A percentile compares a stretch with the other conserved stretches of the same genome.
These are phyloP conservation scores for Rhazya stricta DNA, from an alignment of 257 asterid species.

Conservation along the genomic window DNA sequence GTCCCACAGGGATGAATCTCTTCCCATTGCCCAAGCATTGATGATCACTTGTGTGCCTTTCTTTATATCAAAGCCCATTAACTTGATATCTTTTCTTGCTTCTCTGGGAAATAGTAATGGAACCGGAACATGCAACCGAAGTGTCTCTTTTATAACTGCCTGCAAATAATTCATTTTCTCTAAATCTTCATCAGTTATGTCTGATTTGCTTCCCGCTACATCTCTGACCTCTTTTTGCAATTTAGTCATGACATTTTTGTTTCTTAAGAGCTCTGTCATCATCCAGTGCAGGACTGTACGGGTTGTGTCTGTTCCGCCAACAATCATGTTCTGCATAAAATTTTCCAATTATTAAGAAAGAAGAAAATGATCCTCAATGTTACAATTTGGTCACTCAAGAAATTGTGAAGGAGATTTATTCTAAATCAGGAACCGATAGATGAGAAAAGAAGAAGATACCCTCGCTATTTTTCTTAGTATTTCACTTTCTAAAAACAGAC, in stretches of 20 bases:
- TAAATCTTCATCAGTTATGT: neutral
- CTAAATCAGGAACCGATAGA: no score
- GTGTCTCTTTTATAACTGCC: neutral
- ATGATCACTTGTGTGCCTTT: neutral
- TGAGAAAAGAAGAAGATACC: no score
- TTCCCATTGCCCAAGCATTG: neutral
- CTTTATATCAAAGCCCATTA: neutral
- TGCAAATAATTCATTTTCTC: neutral
- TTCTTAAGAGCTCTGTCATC: constrained; percentile 1
- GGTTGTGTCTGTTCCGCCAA: constrained; percentile 10
- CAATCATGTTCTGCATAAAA: constrained; percentile 10
- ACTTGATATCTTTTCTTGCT: neutral
- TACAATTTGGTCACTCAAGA: no score
- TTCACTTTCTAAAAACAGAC: no score
- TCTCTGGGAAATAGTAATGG: neutral
- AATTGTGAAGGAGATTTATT: no score
- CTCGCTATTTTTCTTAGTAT: no score
- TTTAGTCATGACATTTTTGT: neutral
- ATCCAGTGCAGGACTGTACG: neutral
- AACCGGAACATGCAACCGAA: neutral
- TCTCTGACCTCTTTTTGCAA: constrained; percentile 5
- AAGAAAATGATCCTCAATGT: no score
- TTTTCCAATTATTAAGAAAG: no score
- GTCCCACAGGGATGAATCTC: neutral
- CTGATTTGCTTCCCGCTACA: neutral